Evolutionary conservation across 208 protist species (phyloP), one percentile per base, ranked within the genome.

Genomic region (Trypanosoma vivax): DNA sequence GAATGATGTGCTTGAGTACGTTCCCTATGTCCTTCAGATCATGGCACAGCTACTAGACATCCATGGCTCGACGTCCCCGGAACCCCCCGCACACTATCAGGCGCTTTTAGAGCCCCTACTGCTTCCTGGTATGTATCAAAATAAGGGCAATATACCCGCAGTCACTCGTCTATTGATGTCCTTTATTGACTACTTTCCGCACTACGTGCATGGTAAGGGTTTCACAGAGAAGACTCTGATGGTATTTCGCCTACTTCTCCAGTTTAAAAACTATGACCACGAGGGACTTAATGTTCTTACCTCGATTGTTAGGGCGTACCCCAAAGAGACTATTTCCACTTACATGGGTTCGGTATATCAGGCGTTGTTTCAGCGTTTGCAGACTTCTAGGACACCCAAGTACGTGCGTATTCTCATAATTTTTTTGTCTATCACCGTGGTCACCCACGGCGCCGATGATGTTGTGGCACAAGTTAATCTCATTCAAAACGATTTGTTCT

Each of bases 21-120:
- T 90, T n/a, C 96, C 97, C 14, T 99, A 98, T 64, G 86, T 86
- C 18, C 95, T 98, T 60, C 97, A 99, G 70, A 65, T 99, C 0
- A 68, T 98, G 23, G 62, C 96, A 7, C 90, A 97, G 64, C 65
- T 99, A 21, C 78, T 99, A 42, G 90, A 94, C 69, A 77, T 79
- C 18, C 65, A 78, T 48, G 58, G 66, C 21, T 40, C 38, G 5
- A 40, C 49, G 21, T 61, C 43, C 9, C 33, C 24, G 2, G 65
- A 70, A 27, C 78, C 78, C 0, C 74, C 82, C 3, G 61, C 65
- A 43, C 39, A 78, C 21, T 95, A 89, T 60, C 54, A 71, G 14
- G 45, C 29, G 7, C 51, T 95, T 0, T 48, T 89, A 23, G 62
- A 69, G n/a, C 83, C 83, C 6, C 71, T 96, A 21, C 70, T 77